phyloP scores from a whole-genome alignment of 768 basidiomycete genomes.

The Dioszegia crocea region DNA sequence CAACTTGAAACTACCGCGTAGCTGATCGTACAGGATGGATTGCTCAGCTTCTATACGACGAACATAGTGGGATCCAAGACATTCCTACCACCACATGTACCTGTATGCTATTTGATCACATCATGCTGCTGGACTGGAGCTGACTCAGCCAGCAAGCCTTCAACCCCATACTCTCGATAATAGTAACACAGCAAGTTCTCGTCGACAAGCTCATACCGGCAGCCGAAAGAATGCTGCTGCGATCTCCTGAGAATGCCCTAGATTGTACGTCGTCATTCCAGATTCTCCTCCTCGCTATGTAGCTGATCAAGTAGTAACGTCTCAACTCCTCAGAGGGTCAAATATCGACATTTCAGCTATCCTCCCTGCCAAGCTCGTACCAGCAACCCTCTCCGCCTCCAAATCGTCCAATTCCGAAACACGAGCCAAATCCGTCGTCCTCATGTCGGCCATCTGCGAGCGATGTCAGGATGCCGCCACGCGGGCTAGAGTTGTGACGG shows the following conservation, averaged over 20 bases:
- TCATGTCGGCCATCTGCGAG: conserved; percentile 57
- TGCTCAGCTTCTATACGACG: conserved; percentile 61
- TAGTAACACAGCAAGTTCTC: conserved; percentile 58
- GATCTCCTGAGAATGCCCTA: conserved; percentile 75
- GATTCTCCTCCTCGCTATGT: background rate
- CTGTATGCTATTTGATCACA: conserved; percentile 47
- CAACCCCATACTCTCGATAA: conserved; percentile 60
- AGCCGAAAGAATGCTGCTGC: conserved; percentile 73
- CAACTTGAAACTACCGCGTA: conserved; percentile 49
- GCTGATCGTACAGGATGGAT: conserved; percentile 53
- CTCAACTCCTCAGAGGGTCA: conserved; percentile 61
- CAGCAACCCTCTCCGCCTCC: conserved; percentile 40
- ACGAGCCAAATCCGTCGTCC: conserved; percentile 57
- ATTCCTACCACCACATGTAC: conserved; percentile 58
- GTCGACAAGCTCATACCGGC: conserved; percentile 60
- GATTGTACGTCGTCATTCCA: conserved; percentile 53
- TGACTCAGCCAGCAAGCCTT: conserved; percentile 44
- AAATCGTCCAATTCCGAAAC: conserved; percentile 64
- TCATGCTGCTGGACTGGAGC: conserved; percentile 38
- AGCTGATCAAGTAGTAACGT: conserved; percentile 53
- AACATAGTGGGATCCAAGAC: conserved; percentile 66
- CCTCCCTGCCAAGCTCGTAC: conserved; percentile 60
- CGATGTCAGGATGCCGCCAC: conserved; percentile 47
- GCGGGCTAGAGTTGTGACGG: conserved; percentile 56
- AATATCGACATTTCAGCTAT: conserved; percentile 59